A percentile compares a stretch with the other conserved stretches of the same genome.
These are phyloP conservation scores for Extremus antarcticus DNA, from an alignment of 495 filamentous ascomycete species.

Conservation along the genomic window DNA sequence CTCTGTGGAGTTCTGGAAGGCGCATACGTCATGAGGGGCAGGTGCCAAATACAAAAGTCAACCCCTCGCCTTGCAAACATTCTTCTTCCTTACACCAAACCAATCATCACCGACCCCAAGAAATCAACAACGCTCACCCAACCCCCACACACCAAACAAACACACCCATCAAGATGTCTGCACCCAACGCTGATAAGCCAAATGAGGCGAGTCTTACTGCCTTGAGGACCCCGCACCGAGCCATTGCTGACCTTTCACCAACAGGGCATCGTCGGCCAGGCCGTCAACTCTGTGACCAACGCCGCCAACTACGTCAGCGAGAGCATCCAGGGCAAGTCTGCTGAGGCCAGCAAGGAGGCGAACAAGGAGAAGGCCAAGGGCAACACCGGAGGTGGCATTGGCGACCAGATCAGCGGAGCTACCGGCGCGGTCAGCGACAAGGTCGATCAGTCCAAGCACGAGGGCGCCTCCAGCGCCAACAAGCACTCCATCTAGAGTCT, in stretches of 20 bases:
- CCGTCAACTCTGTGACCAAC: conserved; percentile 25
- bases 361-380: conserved; percentile 39
- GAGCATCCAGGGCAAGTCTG: conserved; percentile 39
- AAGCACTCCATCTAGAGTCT: conserved; percentile 1
- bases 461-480: neutral
- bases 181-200: conserved; percentile 4
- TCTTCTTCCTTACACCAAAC: no score
- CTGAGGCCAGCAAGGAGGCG: conserved; percentile 49
- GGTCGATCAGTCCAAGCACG: conserved; percentile 1
- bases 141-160: no score
- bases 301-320: conserved; percentile 51
- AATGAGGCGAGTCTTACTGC: no score
- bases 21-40: no score
- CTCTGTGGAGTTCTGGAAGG: no score
- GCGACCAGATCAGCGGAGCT: neutral
- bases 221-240: no score
- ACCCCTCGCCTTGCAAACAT: no score
- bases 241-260: no score
- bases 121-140: no score
- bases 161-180: conserved; percentile 4
- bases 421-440: conserved; percentile 2
- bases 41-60: no score
- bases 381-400: neutral
- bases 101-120: no score
- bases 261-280: conserved; percentile 3